phyloP scores from a whole-genome alignment of 148 eudicot species.

The Suaeda aralocaspica region DNA sequence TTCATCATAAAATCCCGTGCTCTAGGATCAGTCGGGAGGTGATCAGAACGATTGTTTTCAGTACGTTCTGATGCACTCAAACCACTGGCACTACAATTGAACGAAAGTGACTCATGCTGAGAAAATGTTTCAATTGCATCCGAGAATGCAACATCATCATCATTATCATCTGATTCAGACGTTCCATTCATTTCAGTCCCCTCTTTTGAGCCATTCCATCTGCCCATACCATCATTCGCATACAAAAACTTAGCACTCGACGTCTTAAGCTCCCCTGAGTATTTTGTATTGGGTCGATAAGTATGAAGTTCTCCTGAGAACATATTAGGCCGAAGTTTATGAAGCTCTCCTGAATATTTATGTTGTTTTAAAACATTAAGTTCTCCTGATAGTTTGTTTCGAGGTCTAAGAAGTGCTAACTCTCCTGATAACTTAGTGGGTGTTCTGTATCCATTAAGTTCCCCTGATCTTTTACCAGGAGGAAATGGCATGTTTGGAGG shows the following conservation, averaged over 20 bases:
- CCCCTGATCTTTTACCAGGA: slow-evolving; percentile 35
- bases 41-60: slow-evolving; percentile 26
- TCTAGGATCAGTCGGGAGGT: slow-evolving; percentile 34
- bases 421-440: slow-evolving; percentile 34
- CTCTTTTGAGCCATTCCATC: slow-evolving; percentile 21
- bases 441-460: slow-evolving; percentile 29
- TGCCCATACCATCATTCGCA: slow-evolving; percentile 22
- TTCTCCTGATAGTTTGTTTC: slow-evolving; percentile 34
- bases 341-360: slow-evolving; percentile 30
- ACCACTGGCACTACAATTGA: slow-evolving; percentile 60
- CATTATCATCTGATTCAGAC: slow-evolving; percentile 26
- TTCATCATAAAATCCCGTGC: slow-evolving; percentile 83
- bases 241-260: slow-evolving; percentile 23
- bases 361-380: slow-evolving; percentile 16
- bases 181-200: slow-evolving; percentile 19
- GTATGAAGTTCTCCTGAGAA: slow-evolving; percentile 30
- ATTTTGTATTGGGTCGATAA: slow-evolving; percentile 17
- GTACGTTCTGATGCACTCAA: slow-evolving; percentile 46
- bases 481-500: slow-evolving; percentile 35
- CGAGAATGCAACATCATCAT: slow-evolving; percentile 35
- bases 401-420: slow-evolving; percentile 14
- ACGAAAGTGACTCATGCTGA: slow-evolving; percentile 44
- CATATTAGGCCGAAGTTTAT: slow-evolving; percentile 16
- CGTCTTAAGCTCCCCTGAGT: slow-evolving; percentile 27
- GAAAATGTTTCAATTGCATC: slow-evolving; percentile 64